These are phyloP conservation scores for Suhomyces vadensis DNA, from an alignment of 805 yeast species.

Conservation along the genomic window DNA sequence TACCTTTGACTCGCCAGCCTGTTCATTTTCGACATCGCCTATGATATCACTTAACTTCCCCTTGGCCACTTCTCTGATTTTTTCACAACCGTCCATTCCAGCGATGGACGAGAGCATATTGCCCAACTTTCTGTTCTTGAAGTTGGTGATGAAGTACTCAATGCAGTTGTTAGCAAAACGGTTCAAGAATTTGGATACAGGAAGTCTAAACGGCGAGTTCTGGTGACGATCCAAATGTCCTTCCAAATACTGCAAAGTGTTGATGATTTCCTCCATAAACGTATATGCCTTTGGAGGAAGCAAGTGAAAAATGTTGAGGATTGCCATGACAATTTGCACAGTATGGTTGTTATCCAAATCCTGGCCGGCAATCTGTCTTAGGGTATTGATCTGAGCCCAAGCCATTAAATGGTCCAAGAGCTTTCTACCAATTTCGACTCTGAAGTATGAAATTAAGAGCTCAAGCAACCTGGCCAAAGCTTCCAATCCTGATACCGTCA, in stretches of 20 bases:
- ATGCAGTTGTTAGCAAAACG: constrained; percentile 76
- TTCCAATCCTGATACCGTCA: constrained; percentile 86
- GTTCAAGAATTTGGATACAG: constrained; percentile 82
- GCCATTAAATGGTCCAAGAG: constrained; percentile 91
- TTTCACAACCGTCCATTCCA: constrained; percentile 51
- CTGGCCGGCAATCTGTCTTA: constrained; percentile 75
- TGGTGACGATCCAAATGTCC: constrained; percentile 81
- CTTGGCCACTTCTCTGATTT: constrained; percentile 58
- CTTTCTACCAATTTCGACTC: constrained; percentile 95
- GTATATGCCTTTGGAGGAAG: constrained; percentile 91
- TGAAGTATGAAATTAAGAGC: constrained; percentile 84
- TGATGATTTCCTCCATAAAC: constrained; percentile 83
- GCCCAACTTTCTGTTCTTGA: constrained; percentile 64
- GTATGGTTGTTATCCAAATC: constrained; percentile 80
- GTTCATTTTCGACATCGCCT: constrained; percentile 49
- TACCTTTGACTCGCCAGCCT: constrained; percentile 54
- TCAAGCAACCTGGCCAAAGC: constrained; percentile 87
- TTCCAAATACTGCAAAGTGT: constrained; percentile 75
- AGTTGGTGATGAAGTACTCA: constrained; percentile 65
- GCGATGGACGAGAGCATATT: constrained; percentile 68
- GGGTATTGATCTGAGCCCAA: constrained; percentile 84
- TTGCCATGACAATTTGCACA: constrained; percentile 84
- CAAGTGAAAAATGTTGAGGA: constrained; percentile 85
- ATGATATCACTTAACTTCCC: constrained; percentile 51
- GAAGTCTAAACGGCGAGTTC: constrained; percentile 86